Conservation (phyloP, 2,329 filamentous ascomycete genomes). For the Curvularia lunata region DNA sequence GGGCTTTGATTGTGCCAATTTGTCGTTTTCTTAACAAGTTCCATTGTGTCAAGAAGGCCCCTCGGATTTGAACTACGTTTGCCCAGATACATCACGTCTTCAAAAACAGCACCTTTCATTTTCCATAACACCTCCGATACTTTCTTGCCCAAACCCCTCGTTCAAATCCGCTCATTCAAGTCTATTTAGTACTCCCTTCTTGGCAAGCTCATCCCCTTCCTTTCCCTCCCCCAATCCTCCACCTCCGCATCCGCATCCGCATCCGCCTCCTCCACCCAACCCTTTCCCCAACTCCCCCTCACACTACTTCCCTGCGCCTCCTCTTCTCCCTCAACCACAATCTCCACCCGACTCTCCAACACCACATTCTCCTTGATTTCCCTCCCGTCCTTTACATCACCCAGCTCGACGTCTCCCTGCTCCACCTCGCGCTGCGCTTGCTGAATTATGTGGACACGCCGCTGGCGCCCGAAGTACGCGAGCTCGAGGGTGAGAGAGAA, state of each 20-base stretch:
- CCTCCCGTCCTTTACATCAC: constrained; percentile 5
- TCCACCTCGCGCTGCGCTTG: constrained; percentile 31
- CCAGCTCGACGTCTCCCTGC: neutral
- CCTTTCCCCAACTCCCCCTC: neutral
- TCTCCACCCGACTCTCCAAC: constrained; percentile 33
- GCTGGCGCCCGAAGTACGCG: constrained; percentile 26
- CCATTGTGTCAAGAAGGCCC: no score
- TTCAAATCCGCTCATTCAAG: neutral
- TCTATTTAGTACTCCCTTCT: neutral
- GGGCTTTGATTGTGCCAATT: no score
- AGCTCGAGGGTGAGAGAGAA: constrained; percentile 19
- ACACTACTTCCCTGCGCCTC: constrained; percentile 4
- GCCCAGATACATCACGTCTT: no score
- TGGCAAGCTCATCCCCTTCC: constrained; percentile 23
- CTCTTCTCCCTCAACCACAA: constrained; percentile 26
- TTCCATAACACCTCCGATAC: no score
- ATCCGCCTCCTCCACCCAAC: neutral
- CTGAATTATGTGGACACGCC: constrained; percentile 19
- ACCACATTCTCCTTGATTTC: constrained; percentile 34
- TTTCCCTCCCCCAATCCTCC: constrained; percentile 17
- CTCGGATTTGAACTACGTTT: no score
- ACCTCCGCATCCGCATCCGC: constrained; percentile 20
- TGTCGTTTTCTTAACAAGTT: no score
- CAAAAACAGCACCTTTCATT: no score
- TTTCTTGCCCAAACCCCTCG: no score